A percentile compares a stretch with the other conserved stretches of the same genome.
Conservation (phyloP, 192 early-diverging fungal genomes). For the Linnemannia exigua region DNA sequence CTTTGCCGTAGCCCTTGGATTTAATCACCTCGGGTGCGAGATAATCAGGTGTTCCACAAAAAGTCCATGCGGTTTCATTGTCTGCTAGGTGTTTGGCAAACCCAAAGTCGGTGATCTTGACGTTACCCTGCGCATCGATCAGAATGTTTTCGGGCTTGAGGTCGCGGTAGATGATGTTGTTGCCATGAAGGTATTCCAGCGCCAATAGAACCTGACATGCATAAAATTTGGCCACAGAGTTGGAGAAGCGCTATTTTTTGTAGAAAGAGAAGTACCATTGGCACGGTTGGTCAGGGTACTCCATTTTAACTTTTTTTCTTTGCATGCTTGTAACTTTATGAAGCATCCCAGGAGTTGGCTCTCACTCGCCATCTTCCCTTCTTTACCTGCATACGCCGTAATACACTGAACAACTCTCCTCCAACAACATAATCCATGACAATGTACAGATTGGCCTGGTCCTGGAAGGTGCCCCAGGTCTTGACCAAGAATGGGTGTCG, state of each 20-base stretch:
- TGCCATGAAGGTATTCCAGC: conserved; percentile 84
- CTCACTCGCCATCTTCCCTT: not conserved
- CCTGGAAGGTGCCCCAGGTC: conserved; percentile 96
- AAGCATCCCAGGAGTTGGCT: not conserved
- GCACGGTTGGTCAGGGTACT: not conserved
- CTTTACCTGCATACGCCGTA: conserved; percentile 81
- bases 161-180: conserved; percentile 85
- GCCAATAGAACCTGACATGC: conserved; percentile 81
- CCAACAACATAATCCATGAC: conserved; percentile 97
- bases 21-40: conserved; percentile 81
- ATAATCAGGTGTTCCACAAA: conserved; percentile 89
- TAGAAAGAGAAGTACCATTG: not conserved
- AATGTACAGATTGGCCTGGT: conserved; percentile 90
- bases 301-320: not conserved
- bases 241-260: conserved; percentile 69
- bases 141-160: conserved; percentile 87
- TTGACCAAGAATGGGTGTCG: conserved; percentile 92
- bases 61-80: conserved; percentile 79
- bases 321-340: not conserved
- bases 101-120: conserved; percentile 91
- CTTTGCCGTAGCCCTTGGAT: conserved; percentile 76
- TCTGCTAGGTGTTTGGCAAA: conserved; percentile 90
- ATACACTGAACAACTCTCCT: conserved; percentile 88
- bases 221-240: conserved; percentile 83
- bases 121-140: conserved; percentile 81